These are phyloP conservation scores for Erodium texanum DNA, from an alignment of 441 rosid genomes.

Conservation along the genomic window DNA sequence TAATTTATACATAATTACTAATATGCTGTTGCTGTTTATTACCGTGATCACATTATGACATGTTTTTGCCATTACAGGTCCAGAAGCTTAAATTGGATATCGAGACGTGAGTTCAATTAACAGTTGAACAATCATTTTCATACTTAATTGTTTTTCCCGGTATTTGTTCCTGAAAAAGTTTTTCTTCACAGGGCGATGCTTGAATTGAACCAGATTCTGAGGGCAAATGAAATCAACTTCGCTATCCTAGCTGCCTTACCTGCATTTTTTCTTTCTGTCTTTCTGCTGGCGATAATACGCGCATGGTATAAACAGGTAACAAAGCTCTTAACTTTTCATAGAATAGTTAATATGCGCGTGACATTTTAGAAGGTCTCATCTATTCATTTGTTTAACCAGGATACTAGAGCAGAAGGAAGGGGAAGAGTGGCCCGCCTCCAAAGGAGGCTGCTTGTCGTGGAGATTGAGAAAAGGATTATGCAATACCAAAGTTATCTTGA, in stretches of 20 bases:
- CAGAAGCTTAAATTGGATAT: conserved; percentile 90
- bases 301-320: conserved; percentile 70
- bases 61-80: conserved; percentile 51
- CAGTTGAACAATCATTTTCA: conserved; percentile 12
- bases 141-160: conserved; percentile 17
- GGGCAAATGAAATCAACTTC: conserved; percentile 97
- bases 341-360: no score
- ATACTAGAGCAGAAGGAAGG: conserved; percentile 80
- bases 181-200: conserved; percentile 76
- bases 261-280: conserved; percentile 65
- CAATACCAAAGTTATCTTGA: conserved; percentile 62
- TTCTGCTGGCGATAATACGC: conserved; percentile 52
- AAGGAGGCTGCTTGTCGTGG: conserved; percentile 76
- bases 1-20: conserved; percentile 2
- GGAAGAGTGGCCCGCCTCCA: conserved; percentile 79
- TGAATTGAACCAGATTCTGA: conserved; percentile 88
- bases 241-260: conserved; percentile 93
- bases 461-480: conserved; percentile 75
- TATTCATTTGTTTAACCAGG: conserved; percentile 31
- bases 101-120: conserved; percentile 65
- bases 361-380: neutral
- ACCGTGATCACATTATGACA: conserved; percentile 17
- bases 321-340: neutral
- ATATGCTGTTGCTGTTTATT: conserved; percentile 16
- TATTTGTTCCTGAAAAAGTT: conserved; percentile 18